A percentile compares a stretch with the other conserved stretches of the same genome.
These are phyloP conservation scores for Ananas comosus DNA, from an alignment of 176 grass and related monocot species.

Conservation along the genomic window DNA sequence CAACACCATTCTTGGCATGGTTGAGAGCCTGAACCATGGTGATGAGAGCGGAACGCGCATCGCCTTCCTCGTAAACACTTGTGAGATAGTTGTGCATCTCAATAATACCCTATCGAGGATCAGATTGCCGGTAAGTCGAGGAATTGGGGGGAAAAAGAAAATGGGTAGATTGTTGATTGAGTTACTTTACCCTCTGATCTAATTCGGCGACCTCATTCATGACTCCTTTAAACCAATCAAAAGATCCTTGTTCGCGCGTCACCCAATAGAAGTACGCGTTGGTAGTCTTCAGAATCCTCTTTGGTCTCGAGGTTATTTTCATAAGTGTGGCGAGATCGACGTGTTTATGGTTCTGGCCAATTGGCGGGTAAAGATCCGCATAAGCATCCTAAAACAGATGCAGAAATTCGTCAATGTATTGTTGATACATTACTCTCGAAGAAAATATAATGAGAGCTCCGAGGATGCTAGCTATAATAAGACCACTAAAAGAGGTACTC, in stretches of 20 bases:
- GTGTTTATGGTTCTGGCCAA: slow-evolving; percentile 47
- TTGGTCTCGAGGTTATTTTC: slow-evolving; percentile 52
- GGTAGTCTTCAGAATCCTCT: slow-evolving; percentile 67
- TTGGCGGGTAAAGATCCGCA: slow-evolving; percentile 69
- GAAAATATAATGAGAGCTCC: no score
- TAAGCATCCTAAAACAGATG: slow-evolving; percentile 47
- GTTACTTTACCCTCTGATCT: slow-evolving; percentile 73
- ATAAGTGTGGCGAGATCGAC: slow-evolving; percentile 79
- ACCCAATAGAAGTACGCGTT: slow-evolving; percentile 99
- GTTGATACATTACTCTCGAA: no score
- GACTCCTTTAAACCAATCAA: slow-evolving; percentile 98
- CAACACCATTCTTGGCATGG: slow-evolving; percentile 93
- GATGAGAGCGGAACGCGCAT: slow-evolving; percentile 92
- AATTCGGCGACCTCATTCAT: slow-evolving; percentile 96
- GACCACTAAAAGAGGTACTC: slow-evolving; percentile 10
- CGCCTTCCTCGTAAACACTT: slow-evolving; percentile 97
- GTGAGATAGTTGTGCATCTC: slow-evolving; percentile 99
- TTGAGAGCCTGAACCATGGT: slow-evolving; percentile 97
- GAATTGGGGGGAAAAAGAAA: not conserved
- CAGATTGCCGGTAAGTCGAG: slow-evolving; percentile 16
- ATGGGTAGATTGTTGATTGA: not conserved
- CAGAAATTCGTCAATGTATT: not conserved
- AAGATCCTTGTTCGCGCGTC: slow-evolving; percentile 96
- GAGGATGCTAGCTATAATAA: no score
- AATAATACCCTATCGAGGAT: slow-evolving; percentile 61